These are phyloP conservation scores for Miamiensis avidus DNA, from an alignment of 169 alveolate genomes.

Conservation along the genomic window DNA sequence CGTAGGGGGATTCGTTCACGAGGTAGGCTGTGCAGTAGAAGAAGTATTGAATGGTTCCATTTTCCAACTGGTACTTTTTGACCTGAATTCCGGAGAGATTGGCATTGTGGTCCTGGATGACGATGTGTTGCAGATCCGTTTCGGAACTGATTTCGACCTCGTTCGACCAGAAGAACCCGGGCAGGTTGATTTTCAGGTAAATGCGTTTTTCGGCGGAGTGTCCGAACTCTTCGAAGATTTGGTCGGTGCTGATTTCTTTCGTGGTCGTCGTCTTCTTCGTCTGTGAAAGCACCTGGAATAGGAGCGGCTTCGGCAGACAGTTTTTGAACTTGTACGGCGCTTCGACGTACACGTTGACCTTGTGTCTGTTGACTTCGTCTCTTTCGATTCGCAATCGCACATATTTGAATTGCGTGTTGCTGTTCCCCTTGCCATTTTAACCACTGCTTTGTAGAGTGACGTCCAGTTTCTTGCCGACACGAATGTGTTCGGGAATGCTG, in stretches of 20 bases:
- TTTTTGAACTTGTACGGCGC: slow-evolving; percentile 21
- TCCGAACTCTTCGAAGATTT: slow-evolving; percentile 1
- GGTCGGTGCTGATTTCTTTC: slow-evolving; percentile 4
- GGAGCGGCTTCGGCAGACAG: slow-evolving; percentile 21
- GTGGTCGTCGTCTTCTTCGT: slow-evolving; percentile 17
- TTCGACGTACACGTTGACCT: background rate
- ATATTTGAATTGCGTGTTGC: background rate
- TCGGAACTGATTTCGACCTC: slow-evolving; percentile 6
- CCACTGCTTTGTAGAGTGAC: no score
- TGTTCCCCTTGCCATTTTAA: background rate
- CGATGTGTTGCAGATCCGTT: background rate
- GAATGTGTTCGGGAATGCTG: background rate
- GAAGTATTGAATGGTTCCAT: slow-evolving; percentile 13
- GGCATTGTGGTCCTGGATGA: slow-evolving; percentile 11
- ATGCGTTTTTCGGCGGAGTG: background rate
- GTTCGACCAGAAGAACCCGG: slow-evolving; percentile 26
- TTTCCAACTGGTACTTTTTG: background rate
- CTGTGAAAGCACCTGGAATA: background rate
- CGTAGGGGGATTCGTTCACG: slow-evolving; percentile 20
- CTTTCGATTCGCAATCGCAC: background rate
- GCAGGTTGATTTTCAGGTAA: slow-evolving; percentile 5
- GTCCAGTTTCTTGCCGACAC: background rate
- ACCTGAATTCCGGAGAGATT: slow-evolving; percentile 3
- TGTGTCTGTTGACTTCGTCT: background rate
- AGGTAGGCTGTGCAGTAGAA: slow-evolving; percentile 14